These are phyloP conservation scores for Saksenaea vasiformis DNA, from an alignment of 371 early-diverging fungal genomes.

Conservation along the genomic window DNA sequence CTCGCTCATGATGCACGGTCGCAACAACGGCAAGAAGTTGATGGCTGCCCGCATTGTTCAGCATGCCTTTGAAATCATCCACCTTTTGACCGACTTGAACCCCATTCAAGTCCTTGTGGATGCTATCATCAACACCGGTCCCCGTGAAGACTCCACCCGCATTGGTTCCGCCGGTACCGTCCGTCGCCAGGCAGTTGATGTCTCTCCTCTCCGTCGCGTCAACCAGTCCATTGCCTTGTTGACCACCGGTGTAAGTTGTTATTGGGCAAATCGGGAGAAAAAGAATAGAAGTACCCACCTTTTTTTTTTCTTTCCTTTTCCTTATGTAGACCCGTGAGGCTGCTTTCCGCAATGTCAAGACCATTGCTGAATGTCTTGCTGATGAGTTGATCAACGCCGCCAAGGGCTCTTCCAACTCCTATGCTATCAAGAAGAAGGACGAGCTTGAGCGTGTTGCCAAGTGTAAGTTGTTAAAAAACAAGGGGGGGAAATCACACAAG, in stretches of 20 bases:
- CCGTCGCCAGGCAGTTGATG: slow-evolving; percentile 99
- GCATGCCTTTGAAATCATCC: slow-evolving; percentile 98
- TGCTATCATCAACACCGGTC: slow-evolving; percentile 99
- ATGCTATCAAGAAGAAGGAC: slow-evolving; percentile 99
- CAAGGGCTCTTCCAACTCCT: slow-evolving; percentile 94
- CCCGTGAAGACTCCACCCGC: slow-evolving; percentile 99
- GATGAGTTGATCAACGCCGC: slow-evolving; percentile 99
- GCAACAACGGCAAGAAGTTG: slow-evolving; percentile 99
- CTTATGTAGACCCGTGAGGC: slow-evolving; percentile 21
- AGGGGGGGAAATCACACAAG: background rate
- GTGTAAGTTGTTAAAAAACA: slow-evolving; percentile 10
- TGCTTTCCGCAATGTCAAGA: slow-evolving; percentile 69
- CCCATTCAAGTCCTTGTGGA: slow-evolving; percentile 98
- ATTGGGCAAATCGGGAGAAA: background rate
- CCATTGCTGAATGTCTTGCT: slow-evolving; percentile 98
- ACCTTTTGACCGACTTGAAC: slow-evolving; percentile 96
- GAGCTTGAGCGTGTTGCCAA: slow-evolving; percentile 79
- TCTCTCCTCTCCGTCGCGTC: slow-evolving; percentile 96
- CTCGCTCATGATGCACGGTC: slow-evolving; percentile 99
- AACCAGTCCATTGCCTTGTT: slow-evolving; percentile 94
- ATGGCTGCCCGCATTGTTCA: slow-evolving; percentile 97
- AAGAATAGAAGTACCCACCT: background rate
- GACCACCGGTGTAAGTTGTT: slow-evolving; percentile 85
- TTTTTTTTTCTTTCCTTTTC: too few species aligned
- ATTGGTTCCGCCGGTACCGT: slow-evolving; percentile 98